These are phyloP conservation scores for Quillaja saponaria DNA, from an alignment of 306 rosid genomes.

Conservation along the genomic window DNA sequence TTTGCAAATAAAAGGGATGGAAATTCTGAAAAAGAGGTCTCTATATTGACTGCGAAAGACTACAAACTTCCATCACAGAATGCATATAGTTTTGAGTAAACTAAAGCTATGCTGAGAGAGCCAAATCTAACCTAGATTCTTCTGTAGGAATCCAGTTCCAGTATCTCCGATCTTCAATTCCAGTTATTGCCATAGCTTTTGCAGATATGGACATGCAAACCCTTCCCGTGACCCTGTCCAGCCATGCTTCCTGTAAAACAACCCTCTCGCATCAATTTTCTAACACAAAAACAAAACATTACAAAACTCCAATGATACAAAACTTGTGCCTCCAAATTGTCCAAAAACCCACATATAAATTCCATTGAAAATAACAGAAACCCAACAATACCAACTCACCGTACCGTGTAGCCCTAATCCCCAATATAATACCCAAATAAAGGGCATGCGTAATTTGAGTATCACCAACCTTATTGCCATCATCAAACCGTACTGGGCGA, in stretches of 20 bases:
- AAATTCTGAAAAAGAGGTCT: neutral
- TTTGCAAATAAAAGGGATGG: neutral
- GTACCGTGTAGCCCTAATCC: neutral
- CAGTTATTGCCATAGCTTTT: conserved; percentile 68
- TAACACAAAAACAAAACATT: neutral
- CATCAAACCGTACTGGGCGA: conserved; percentile 49
- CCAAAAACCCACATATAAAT: neutral
- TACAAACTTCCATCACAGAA: neutral
- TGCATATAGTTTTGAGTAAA: conserved; percentile 8
- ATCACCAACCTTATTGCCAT: conserved; percentile 45
- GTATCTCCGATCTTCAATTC: conserved; percentile 56
- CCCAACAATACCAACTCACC: neutral
- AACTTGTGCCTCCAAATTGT: neutral
- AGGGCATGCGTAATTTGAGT: neutral
- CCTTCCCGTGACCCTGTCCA: conserved; percentile 75
- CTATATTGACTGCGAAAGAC: neutral
- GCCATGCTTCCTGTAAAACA: conserved; percentile 75
- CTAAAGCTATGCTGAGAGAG: neutral
- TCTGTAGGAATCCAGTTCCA: conserved; percentile 96
- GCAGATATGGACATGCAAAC: conserved; percentile 74
- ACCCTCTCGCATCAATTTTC: conserved; percentile 20
- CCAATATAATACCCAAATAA: neutral
- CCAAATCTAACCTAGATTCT: conserved; percentile 69
- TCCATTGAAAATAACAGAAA: neutral
- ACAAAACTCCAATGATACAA: conserved; percentile 11